A percentile compares a stretch with the other conserved stretches of the same genome.
Evolutionary conservation across 495 filamentous ascomycete species (phyloP).

Genomic region (Neurospora sp.): DNA sequence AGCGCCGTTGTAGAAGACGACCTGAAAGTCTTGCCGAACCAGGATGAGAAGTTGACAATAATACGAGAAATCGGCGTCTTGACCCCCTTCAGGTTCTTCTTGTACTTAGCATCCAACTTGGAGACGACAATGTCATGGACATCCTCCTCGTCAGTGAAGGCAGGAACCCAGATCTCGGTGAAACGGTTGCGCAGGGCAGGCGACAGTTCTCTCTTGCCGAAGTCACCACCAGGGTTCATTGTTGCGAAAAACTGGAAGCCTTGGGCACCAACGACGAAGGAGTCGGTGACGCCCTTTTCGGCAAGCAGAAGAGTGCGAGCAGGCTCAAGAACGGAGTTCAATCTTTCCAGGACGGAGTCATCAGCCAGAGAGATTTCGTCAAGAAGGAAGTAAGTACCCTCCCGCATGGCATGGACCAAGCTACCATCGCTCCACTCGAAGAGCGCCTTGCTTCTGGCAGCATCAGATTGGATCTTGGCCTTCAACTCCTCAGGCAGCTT

Average conservation of each 20-base stretch:
- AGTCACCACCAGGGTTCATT: constrained; percentile 98
- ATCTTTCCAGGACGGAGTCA: constrained; percentile 89
- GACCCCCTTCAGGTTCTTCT: constrained; percentile 1
- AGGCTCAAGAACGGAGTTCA: constrained; percentile 96
- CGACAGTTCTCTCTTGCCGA: constrained; percentile 93
- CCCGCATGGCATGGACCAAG: constrained; percentile 89
- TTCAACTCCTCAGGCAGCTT: constrained; percentile 41
- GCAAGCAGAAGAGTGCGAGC: constrained; percentile 78
- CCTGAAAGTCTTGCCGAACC: constrained; percentile 77
- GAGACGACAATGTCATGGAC: constrained; percentile 74
- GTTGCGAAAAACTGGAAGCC: constrained; percentile 96
- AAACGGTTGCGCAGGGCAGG: constrained; percentile 92
- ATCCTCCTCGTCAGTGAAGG: constrained; percentile 70
- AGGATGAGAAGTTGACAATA: constrained; percentile 81
- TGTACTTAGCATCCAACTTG: constrained; percentile 47
- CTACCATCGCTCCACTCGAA: constrained; percentile 97
- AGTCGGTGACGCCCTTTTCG: constrained; percentile 80
- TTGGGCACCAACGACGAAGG: constrained; percentile 62
- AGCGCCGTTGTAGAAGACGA: constrained; percentile 60
- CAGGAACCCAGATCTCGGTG: constrained; percentile 96
- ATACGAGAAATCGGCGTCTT: constrained; percentile 39
- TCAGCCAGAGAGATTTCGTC: constrained; percentile 98
- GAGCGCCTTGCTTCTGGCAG: constrained; percentile 59
- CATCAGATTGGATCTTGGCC: constrained; percentile 47
- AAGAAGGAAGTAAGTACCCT: constrained; percentile 80